Evolutionary conservation across 1,284 basidiomycete species (phyloP), one percentile per base, ranked within the genome.

Genomic region (Mrakiaceae sp.): DNA sequence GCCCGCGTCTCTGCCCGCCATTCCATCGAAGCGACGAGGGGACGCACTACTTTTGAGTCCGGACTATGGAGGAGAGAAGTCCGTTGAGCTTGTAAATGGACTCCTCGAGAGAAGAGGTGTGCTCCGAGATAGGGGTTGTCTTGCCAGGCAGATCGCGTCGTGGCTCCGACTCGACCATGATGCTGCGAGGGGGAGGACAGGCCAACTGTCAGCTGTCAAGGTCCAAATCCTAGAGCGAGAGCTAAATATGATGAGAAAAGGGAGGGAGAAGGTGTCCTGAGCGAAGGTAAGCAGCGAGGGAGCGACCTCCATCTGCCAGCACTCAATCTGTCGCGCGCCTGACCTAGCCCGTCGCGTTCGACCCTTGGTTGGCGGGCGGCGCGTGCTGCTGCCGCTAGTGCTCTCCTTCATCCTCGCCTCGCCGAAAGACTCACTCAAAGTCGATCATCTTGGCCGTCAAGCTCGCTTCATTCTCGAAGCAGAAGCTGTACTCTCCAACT

Each of bases 101-200:
- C 79, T 97, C 93, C 76, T 97, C 92, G 64, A 97, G 78, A 11
- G 88, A 84, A 64, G 83, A 89, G 39, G 93, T 95, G 71, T 96
- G 92, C 67, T 96, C 92, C 16, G 86, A 80, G 58, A 97, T 83
- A 16, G 76, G 76, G 40, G 73, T 74, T 65, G 76, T 75, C 77
- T 94, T 88, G 3, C 85, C 85, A 0, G 88, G 83, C 70, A 90
- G 88, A 42, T 86, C 86, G 62, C 89, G 81, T 60, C 93, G 79
- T 1, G 93, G 93, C 74, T 97, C 93, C 68, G 87, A 91, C 79
- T 96, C 92, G 67, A 96, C 90, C 90, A 95, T 92, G 76, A 95
- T 94, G 75, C 76, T 78, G 66, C 3, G 64, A 51, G 40, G 7
- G 48, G 6, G 10, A 42, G 52, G 8, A 53, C 52, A 16, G 14